Evolutionary conservation across 108 stramenopile genomes (phyloP), one percentile per base, ranked within the genome.

Genomic region (Thalassiosira profunda): DNA sequence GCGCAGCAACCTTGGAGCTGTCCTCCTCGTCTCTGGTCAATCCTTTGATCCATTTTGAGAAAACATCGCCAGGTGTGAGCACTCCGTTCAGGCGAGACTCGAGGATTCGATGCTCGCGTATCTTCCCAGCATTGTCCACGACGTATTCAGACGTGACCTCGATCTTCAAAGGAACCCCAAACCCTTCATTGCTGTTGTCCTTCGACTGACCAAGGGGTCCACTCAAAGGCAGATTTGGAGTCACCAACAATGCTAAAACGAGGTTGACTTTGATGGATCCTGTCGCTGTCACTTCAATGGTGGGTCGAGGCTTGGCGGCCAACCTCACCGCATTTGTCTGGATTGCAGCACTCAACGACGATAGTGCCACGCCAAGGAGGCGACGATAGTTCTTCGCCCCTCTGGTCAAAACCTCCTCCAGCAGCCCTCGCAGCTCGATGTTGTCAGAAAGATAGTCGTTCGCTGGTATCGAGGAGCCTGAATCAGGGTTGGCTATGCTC

Each of bases 41-140:
- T 11, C 76, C 38, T 66, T 67, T 82, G 26, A 86, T 80, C 75
- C 82, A 85, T 37, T 76, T 47, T 30, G 84, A 76, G 10, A 92
- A 62, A 17, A 85, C 74, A 67, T 89, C 86, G 1, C 86, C 91
- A 12, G 88, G 86, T 21, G 88, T 87, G 54, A 88, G 55, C 42
- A 86, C 84, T 23, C 84, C 88, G 67, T 92, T 92, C 59, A 92
- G 44, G 17, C 83, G 67, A 23, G 91, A 84, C 67, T 92, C 91
- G 7, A 89, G 44, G 45, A 92, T 52, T 18, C 58, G 43, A 40
- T 92, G 91, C 56, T 86, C 80, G 0, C 47, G n/a, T 11, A 92
- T 84, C 45, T 48, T 68, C 5, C 91, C 88, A 10, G 52, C 37
- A 0, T 65, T 41, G 68, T 87, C 84, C 11, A 89, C 33, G 20